Base-by-base conservation (phyloP, 768 basidiomycete genomes). In the Boletus reticuloceps region DNA sequence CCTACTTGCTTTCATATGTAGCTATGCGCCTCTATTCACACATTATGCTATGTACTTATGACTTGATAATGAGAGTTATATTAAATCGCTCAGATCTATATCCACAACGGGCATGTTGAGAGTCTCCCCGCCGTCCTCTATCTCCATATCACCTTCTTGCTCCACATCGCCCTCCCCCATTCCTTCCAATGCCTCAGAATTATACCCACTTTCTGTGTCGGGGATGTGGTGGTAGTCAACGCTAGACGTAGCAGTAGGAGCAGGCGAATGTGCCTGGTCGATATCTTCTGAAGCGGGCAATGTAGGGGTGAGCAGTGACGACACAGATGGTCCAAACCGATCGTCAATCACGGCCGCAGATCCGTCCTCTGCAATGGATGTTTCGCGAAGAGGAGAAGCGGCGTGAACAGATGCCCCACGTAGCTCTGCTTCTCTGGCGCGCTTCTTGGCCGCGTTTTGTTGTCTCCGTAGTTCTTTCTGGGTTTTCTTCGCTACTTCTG, bases 201-300 rank as follows among this genome's bases (percentile, higher is more conserved):
- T 82, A 54, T 85, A 84, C 27, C 79, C 83, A 56, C 82, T 84
- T 60, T 79, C 78, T 14, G 70, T 73, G 36, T 79, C 79, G 29
- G 72, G 77, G 22, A 56, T 25, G 29, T 64, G 64, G 25, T 64
- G 66, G 47, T 57, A 69, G 53, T 84, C 82, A 14, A 74, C 74
- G 53, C 76, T 79, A 22, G 83, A 84, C 13, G 73, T 71, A 38
- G 72, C 73, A 5, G 82, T 82, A 19, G 78, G 80, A 29, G 79
- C 78, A 32, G 82, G 82, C 1, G 82, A 83, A 54, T 75, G 64
- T 5, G 72, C 66, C 43, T 74, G 72, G 52, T 77, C 73, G 25
- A 63, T 52, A 4, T 65, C 70, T 22, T 69, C 64, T 50, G 66
- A 58, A 19, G 64, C 58, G 41, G 67, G 19, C 55, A 64, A 32